A percentile compares a stretch with the other conserved stretches of the same genome.
These are phyloP conservation scores for Lasiodiplodia hormozganensis DNA, from an alignment of 2,329 filamentous ascomycete species.

Conservation along the genomic window DNA sequence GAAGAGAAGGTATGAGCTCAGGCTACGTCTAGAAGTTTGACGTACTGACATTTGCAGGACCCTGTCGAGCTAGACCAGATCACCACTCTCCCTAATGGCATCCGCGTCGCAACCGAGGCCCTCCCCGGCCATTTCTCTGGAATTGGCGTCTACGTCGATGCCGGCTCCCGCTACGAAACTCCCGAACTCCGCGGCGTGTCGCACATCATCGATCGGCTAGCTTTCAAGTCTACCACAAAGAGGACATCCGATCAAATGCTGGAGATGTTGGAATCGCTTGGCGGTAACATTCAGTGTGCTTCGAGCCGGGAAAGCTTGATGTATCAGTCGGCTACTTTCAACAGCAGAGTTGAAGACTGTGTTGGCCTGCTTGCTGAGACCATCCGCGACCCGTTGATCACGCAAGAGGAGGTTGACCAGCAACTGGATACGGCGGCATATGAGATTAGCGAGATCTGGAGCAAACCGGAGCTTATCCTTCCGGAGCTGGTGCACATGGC, in stretches of 20 bases:
- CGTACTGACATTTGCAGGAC: constrained; percentile 61
- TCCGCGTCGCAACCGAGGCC: constrained; percentile 93
- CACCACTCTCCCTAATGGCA: constrained; percentile 87
- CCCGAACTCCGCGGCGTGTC: constrained; percentile 84
- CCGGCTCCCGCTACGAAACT: constrained; percentile 93
- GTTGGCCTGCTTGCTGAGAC: constrained; percentile 90
- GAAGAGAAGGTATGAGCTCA: constrained; percentile 43
- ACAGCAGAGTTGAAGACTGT: constrained; percentile 83
- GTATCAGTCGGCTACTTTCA: constrained; percentile 99
- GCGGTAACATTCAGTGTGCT: constrained; percentile 96
- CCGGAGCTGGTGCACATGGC: constrained; percentile 95
- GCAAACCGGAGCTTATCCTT: constrained; percentile 93
- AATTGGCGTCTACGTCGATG: constrained; percentile 94
- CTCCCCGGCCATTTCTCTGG: constrained; percentile 93
- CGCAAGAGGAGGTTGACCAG: constrained; percentile 82
- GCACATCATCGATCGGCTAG: constrained; percentile 93
- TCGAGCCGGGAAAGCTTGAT: constrained; percentile 95
- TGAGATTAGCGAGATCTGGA: constrained; percentile 97
- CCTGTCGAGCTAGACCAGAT: constrained; percentile 86
- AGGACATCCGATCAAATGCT: constrained; percentile 83
- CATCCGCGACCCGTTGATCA: constrained; percentile 83
- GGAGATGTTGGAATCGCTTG: constrained; percentile 83
- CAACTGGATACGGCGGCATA: constrained; percentile 93
- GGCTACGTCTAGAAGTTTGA: constrained; percentile 14
- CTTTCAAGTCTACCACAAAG: constrained; percentile 84